These are phyloP conservation scores for Penicillium canescens DNA, from an alignment of 495 filamentous ascomycete genomes.

Conservation along the genomic window DNA sequence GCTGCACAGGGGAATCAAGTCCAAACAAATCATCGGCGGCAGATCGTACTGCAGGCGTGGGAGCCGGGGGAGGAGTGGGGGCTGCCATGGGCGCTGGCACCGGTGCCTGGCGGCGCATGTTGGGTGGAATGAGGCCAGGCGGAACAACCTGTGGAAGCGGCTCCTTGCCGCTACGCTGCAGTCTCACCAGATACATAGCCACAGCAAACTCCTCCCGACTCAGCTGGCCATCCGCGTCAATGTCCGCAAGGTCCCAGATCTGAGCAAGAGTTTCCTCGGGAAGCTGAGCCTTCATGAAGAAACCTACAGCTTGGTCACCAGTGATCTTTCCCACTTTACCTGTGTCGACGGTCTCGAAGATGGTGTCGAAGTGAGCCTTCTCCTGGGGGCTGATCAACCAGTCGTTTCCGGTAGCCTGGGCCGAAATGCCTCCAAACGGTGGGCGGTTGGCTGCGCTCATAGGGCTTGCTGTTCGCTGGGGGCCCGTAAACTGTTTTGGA, in stretches of 20 bases:
- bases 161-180: constrained; percentile 74
- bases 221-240: constrained; percentile 83
- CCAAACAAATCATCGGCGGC: constrained; percentile 92
- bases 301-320: constrained; percentile 91
- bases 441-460: constrained; percentile 50
- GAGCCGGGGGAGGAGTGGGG: constrained; percentile 44
- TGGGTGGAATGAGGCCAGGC: constrained; percentile 81
- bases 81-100: constrained; percentile 44
- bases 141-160: constrained; percentile 74
- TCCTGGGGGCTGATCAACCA: constrained; percentile 84
- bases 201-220: constrained; percentile 92
- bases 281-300: constrained; percentile 89
- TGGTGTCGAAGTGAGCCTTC: constrained; percentile 80
- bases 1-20: constrained; percentile 63
- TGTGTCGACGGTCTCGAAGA: constrained; percentile 82
- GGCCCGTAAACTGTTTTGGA: constrained; percentile 72
- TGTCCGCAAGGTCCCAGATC: constrained; percentile 97
- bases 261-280: constrained; percentile 89
- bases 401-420: constrained; percentile 66
- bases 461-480: constrained; percentile 69
- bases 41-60: constrained; percentile 58
- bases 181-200: constrained; percentile 93
- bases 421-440: constrained; percentile 54
- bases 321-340: constrained; percentile 77
- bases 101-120: constrained; percentile 68